phyloP scores from a whole-genome alignment of 495 filamentous ascomycete genomes.

The Penicillium mononematosum region DNA sequence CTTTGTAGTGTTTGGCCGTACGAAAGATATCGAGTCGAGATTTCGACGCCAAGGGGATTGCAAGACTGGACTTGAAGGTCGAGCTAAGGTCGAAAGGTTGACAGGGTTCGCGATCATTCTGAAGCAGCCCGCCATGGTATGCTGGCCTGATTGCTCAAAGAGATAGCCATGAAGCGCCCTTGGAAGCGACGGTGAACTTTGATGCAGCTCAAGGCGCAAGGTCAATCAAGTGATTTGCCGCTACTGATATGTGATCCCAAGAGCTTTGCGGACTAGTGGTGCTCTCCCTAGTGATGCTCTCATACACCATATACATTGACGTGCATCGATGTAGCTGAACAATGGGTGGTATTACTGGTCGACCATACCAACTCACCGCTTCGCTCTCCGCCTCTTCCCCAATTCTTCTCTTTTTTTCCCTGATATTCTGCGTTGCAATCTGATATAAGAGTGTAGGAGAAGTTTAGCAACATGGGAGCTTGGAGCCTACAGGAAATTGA shows the following conservation, averaged over 20 bases:
- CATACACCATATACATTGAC: neutral
- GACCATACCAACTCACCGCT: no score
- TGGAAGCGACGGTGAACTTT: no score
- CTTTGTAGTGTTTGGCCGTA: slow-evolving; percentile 4
- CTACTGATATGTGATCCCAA: neutral
- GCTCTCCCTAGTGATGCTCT: neutral
- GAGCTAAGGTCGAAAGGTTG: neutral
- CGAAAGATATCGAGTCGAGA: neutral
- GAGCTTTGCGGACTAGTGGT: neutral
- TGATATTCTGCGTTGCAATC: no score
- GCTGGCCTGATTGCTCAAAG: neutral
- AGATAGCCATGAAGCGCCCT: no score
- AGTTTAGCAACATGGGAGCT: no score
- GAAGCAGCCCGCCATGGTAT: neutral
- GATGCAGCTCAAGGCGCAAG: no score
- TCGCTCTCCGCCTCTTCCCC: no score
- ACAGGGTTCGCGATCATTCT: neutral
- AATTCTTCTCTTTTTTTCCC: no score
- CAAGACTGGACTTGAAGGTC: neutral
- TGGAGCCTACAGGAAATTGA: no score
- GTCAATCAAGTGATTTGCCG: neutral
- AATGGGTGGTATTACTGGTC: no score
- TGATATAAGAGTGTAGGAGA: no score
- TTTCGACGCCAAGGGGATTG: neutral
- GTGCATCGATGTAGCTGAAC: neutral